A percentile compares a stretch with the other conserved stretches of the same genome.
Evolutionary conservation across 306 rosid genomes (phyloP).

Genomic region (Geum urbanum): DNA sequence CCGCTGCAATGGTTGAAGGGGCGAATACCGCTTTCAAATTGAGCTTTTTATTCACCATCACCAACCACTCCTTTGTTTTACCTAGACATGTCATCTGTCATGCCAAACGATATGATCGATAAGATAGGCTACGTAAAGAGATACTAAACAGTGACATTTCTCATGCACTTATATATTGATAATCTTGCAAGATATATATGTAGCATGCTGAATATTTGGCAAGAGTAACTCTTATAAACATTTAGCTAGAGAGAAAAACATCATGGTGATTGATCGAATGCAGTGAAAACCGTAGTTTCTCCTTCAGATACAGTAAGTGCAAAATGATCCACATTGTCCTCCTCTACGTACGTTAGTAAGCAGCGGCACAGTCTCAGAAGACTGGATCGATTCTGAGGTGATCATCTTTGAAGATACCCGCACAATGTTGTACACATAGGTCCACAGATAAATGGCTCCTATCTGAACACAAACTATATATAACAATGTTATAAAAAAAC

Average conservation of each 20-base stretch:
- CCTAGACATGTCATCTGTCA: slow-evolving; percentile 29
- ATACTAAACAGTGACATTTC: neutral
- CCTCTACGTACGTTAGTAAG: slow-evolving; percentile 15
- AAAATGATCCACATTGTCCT: slow-evolving; percentile 31
- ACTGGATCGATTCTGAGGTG: slow-evolving; percentile 17
- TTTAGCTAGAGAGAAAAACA: neutral
- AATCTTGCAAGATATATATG: neutral
- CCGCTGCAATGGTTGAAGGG: slow-evolving; percentile 80
- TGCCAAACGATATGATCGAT: neutral
- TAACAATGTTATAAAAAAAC: too few species aligned
- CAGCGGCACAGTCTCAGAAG: slow-evolving; percentile 28
- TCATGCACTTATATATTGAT: neutral
- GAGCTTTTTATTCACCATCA: slow-evolving; percentile 30
- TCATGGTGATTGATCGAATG: neutral
- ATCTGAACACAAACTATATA: slow-evolving; percentile 33
- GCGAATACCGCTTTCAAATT: slow-evolving; percentile 56
- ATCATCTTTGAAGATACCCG: slow-evolving; percentile 42
- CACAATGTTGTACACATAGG: slow-evolving; percentile 75
- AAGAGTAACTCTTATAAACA: neutral
- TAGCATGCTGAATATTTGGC: neutral
- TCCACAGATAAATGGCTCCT: slow-evolving; percentile 68
- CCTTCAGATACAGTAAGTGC: slow-evolving; percentile 25
- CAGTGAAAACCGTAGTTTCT: slow-evolving; percentile 35
- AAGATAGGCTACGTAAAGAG: neutral
- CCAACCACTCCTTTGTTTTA: slow-evolving; percentile 27